Evolutionary conservation across 169 alveolate species (phyloP), one percentile per base, ranked within the genome.

Genomic region (Neospora caninum): DNA sequence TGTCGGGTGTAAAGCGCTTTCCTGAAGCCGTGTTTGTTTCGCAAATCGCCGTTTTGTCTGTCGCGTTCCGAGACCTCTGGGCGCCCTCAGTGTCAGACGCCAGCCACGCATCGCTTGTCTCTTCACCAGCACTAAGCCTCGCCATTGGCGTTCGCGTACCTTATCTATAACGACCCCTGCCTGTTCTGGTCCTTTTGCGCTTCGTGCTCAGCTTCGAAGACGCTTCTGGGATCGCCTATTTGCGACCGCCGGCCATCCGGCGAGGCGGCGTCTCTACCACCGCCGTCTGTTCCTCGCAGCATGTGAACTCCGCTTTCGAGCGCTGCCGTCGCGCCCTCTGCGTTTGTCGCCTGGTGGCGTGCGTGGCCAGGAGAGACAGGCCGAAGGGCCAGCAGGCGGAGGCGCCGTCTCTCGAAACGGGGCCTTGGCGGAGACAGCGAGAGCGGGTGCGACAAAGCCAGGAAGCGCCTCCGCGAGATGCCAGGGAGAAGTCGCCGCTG

Each of bases 171-270:
- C n/a, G n/a, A n/a, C n/a, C n/a, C n/a, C n/a, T n/a, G n/a, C n/a
- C 31, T 64, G n/a, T 64, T 29, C 20, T 64, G 4, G 0, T 22
- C 7, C 73, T 22, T 64, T 64, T 22, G 16, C 31, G 7, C 16
- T 29, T 38, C 36, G 22, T 18, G 13, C 18, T 39, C 89, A 82
- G 89, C 89, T 16, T 41, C 89, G 64, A 1, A 4, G 67, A 31
- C 53, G 67, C 34, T 82, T 82, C 67, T 82, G 89, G 89, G 69
- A 43, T 41, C 89, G 89, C 64, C 89, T 82, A n/a, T 42, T 82
- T 42, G 67, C 9, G 34, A 20, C 43, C 43, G 18, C 38, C 10
- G 69, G 89, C 36, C 89, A 82, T 42, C 89, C 89, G 29, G 69
- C 53, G 39, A 36, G 6, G 69, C 64, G 89, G 39, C 89, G 89